phyloP scores from a whole-genome alignment of 2,329 filamentous ascomycete species.

The Colletotrichum eremochloae region DNA sequence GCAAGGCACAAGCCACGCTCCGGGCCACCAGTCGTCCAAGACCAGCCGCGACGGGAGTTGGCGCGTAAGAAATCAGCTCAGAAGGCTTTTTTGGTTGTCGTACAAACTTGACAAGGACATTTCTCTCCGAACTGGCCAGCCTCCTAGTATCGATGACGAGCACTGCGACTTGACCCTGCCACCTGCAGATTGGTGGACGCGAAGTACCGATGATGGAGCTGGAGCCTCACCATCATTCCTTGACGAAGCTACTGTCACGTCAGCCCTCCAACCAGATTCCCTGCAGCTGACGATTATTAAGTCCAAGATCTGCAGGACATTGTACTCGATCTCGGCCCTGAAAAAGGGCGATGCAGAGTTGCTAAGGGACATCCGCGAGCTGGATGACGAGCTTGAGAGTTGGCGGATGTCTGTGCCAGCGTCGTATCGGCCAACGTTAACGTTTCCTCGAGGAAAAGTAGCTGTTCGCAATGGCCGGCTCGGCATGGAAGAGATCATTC shows the following conservation, averaged over 20 bases:
- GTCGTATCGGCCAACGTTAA: conserved; percentile 61
- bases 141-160: conserved; percentile 63
- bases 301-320: conserved; percentile 59
- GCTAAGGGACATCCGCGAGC: conserved; percentile 65
- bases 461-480: conserved; percentile 47
- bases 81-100: conserved; percentile 66
- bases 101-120: conserved; percentile 70
- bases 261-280: conserved; percentile 59
- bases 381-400: conserved; percentile 68
- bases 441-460: conserved; percentile 52
- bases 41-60: conserved; percentile 37
- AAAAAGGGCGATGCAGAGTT: conserved; percentile 68
- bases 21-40: conserved; percentile 31
- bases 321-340: conserved; percentile 64
- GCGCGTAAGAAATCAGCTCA: conserved; percentile 51
- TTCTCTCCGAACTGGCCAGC: conserved; percentile 65
- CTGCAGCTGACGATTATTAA: conserved; percentile 65
- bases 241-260: conserved; percentile 31
- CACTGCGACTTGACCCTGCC: conserved; percentile 67
- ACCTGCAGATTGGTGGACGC: conserved; percentile 47
- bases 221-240: conserved; percentile 33
- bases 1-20: conserved; percentile 31
- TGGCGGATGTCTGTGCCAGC: conserved; percentile 65
- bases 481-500: conserved; percentile 61
- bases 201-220: conserved; percentile 44